Base-by-base conservation (phyloP, 257 asterid species). In the Nicotiana attenuata region DNA sequence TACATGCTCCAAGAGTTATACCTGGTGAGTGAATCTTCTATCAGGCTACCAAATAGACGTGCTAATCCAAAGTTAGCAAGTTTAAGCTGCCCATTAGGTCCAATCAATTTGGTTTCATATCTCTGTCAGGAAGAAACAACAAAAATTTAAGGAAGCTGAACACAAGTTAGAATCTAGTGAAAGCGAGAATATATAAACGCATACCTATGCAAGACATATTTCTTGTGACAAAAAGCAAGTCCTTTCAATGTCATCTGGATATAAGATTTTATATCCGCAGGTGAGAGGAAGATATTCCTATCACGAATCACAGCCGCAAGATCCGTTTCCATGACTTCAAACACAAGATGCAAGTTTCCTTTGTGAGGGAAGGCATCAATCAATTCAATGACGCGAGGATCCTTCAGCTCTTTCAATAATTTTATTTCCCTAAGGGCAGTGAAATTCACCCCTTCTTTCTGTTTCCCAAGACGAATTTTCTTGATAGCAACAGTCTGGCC, bases 271-370 rank as follows among this genome's bases (percentile, higher is more conserved):
- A 28, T 28, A 28, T 28, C 29, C 3, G 29, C 29, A 28, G 29
- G 29, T 28, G 29, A 28, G 29, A 28, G 29, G 29, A 28, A 28
- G 29, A 28, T 28, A 28, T 28, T 28, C 29, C 29, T 28, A 28
- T 28, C 29, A 28, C 29, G 99, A 84, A 96, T 96, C 82, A 96
- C 99, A 7, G 99, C 98, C 87, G 94, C 99, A 16, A 96, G 89
- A 87, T 96, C 98, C 47, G 99, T 96, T 93, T 96, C 99, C 99
- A 96, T 96, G 83, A 96, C 94, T 88, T 96, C 99, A 88, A 96
- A 96, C 85, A 96, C 99, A 52, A 96, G 98, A 87, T 94, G 97
- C 91, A 96, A 86, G 88, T 96, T 96, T 78, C 97, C 99, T 80
- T 96, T 94, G 83, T 94, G 97, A 17, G 97, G 95, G 78, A 92